Evolutionary conservation across 176 grass and related monocot genomes (phyloP).

Genomic region (Carex littledalei): DNA sequence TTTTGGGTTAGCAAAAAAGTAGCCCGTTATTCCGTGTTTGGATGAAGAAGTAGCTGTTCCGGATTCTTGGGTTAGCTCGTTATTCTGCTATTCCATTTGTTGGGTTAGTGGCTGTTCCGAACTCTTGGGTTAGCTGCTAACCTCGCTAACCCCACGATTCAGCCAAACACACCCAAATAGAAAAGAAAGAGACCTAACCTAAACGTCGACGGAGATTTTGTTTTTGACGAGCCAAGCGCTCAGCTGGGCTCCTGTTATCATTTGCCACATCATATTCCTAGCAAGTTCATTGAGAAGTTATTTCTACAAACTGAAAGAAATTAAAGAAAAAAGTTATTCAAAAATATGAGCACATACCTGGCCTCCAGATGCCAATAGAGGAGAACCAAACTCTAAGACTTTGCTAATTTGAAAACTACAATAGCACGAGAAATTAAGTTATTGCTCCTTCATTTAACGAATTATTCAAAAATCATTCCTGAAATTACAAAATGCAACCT

Average conservation of each 20-base stretch:
- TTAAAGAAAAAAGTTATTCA: neutral
- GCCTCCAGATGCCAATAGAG: conserved; percentile 87
- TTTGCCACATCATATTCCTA: conserved; percentile 94
- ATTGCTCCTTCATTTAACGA: conserved; percentile 16
- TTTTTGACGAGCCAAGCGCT: conserved; percentile 89
- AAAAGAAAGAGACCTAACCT: conserved; percentile 43
- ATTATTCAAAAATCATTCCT: neutral
- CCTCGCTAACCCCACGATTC: no score
- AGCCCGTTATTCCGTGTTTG: no score
- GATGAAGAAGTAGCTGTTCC: no score
- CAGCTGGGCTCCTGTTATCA: conserved; percentile 69
- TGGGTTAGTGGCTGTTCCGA: no score
- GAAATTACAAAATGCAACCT: conserved; percentile 41
- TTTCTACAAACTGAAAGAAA: neutral
- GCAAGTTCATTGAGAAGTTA: conserved; percentile 3
- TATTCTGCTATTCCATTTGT: no score
- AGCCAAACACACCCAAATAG: neutral
- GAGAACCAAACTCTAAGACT: conserved; percentile 94
- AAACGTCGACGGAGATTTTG: conserved; percentile 89
- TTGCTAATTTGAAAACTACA: conserved; percentile 88
- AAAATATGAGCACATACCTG: conserved; percentile 43
- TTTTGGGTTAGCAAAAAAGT: no score
- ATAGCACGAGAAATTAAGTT: conserved; percentile 17
- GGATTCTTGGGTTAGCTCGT: no score
- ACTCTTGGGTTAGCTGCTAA: no score